phyloP scores from a whole-genome alignment of 1,284 basidiomycete genomes.

The Inonotus obliquus region DNA sequence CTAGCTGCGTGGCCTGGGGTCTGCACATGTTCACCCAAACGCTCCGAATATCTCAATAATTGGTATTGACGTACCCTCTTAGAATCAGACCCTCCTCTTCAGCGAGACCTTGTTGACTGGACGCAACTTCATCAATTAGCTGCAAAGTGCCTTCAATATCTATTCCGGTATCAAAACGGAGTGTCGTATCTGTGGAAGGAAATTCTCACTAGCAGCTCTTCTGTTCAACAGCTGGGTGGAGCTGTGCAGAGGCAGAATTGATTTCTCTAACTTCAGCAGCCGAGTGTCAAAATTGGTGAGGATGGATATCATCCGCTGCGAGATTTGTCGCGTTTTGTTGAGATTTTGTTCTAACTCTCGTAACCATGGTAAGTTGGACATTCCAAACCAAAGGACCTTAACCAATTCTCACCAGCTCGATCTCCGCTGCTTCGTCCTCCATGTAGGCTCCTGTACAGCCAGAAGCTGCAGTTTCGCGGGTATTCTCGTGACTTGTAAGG shows the following conservation, averaged over 20 bases:
- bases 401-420: conserved; percentile 50
- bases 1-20: conserved; percentile 63
- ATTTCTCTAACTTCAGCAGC: conserved; percentile 74
- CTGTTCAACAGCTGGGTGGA: conserved; percentile 71
- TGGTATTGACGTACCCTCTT: conserved; percentile 49
- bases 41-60: not conserved
- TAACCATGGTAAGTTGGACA: not conserved
- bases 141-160: conserved; percentile 73
- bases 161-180: conserved; percentile 27
- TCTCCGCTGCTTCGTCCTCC: conserved; percentile 76
- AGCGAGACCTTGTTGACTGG: conserved; percentile 69
- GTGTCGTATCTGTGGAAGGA: not conserved
- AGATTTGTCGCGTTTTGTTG: conserved; percentile 76
- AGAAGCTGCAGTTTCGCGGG: not conserved
- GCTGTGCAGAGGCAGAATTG: conserved; percentile 69
- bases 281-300: conserved; percentile 75
- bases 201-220: conserved; percentile 34
- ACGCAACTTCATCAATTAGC: conserved; percentile 74
- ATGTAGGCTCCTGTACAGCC: conserved; percentile 34
- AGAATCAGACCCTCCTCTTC: conserved; percentile 73
- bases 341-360: conserved; percentile 78
- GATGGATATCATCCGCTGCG: conserved; percentile 76
- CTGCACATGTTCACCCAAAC: conserved; percentile 30
- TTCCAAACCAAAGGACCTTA: not conserved
- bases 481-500: not conserved